Evolutionary conservation across 2,329 filamentous ascomycete species (phyloP).

Genomic region (Dothistroma septosporum): DNA sequence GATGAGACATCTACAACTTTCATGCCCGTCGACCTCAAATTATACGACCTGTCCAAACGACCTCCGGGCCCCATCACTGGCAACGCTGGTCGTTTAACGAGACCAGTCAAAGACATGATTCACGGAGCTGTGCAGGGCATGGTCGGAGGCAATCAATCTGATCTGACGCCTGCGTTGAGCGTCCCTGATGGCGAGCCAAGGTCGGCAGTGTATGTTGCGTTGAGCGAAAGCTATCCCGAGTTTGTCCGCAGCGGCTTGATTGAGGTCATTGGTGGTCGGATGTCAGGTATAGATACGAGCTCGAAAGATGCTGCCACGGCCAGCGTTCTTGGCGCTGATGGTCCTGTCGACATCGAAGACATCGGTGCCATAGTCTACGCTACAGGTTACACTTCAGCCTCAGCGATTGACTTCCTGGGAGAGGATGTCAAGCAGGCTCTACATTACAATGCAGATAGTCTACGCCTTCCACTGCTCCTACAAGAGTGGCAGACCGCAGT

Average conservation of each 20-base stretch:
- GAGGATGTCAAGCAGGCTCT: slow-evolving; percentile 53
- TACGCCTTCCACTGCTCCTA: slow-evolving; percentile 60
- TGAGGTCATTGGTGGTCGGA: slow-evolving; percentile 39
- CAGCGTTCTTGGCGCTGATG: slow-evolving; percentile 5
- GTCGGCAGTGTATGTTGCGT: slow-evolving; percentile 49
- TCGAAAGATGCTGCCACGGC: slow-evolving; percentile 10
- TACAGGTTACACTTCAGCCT: slow-evolving; percentile 66
- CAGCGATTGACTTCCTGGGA: slow-evolving; percentile 63
- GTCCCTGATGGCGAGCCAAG: slow-evolving; percentile 17
- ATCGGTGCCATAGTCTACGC: slow-evolving; percentile 68
- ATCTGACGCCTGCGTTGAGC: slow-evolving; percentile 28
- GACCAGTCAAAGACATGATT: slow-evolving; percentile 42
- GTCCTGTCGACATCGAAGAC: slow-evolving; percentile 42
- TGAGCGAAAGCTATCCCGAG: slow-evolving; percentile 68
- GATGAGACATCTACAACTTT: slow-evolving; percentile 49
- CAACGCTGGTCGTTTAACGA: slow-evolving; percentile 59
- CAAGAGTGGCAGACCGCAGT: slow-evolving; percentile 45
- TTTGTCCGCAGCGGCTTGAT: slow-evolving; percentile 63
- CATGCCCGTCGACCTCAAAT: slow-evolving; percentile 66
- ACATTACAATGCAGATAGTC: slow-evolving; percentile 52
- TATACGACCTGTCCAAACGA: slow-evolving; percentile 65
- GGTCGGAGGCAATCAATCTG: slow-evolving; percentile 45
- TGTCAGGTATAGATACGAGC: slow-evolving; percentile 22
- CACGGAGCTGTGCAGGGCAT: slow-evolving; percentile 31
- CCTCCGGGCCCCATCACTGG: slow-evolving; percentile 57